A percentile compares a stretch with the other conserved stretches of the same genome.
Evolutionary conservation across 352 stramenopile genomes (phyloP).

Genomic region (Phytophthora hybrid): DNA sequence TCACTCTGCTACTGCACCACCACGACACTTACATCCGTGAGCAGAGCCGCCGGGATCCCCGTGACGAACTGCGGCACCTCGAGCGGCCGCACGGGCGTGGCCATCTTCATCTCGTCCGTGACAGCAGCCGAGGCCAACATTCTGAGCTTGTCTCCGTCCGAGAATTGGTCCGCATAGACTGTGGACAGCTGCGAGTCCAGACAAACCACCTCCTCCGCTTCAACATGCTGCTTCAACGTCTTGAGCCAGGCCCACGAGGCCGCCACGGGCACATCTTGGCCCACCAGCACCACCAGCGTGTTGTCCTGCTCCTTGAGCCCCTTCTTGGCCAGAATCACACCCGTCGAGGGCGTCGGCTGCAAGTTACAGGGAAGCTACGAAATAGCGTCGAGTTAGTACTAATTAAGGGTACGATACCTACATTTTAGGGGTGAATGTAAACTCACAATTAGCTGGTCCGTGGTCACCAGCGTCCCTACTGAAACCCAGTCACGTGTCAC

Average conservation of each 20-base stretch:
- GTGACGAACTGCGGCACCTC: conserved; percentile 67
- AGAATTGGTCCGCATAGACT: conserved; percentile 57
- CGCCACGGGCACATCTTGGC: conserved; percentile 48
- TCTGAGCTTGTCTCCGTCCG: conserved; percentile 47
- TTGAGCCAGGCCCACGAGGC: conserved; percentile 64
- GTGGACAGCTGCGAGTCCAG: conserved; percentile 68
- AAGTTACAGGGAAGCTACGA: conserved; percentile 39
- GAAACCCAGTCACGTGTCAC: conserved; percentile 52
- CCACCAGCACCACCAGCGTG: conserved; percentile 50
- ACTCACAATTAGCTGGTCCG: conserved; percentile 57
- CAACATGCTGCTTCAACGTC: conserved; percentile 49
- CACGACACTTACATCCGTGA: conserved; percentile 56
- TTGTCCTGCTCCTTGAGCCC: conserved; percentile 42
- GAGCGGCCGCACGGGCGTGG: conserved; percentile 50
- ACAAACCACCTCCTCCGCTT: conserved; percentile 58
- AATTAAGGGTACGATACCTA: neutral
- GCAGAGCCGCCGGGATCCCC: conserved; percentile 58
- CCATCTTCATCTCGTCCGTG: conserved; percentile 36
- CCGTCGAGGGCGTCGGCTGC: neutral
- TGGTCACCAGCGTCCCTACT: conserved; percentile 64
- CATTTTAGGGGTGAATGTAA: neutral
- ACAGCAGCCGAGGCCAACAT: conserved; percentile 54
- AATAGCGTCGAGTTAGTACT: neutral
- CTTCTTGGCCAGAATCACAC: conserved; percentile 57
- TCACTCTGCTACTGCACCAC: neutral